Evolutionary conservation across 108 stramenopile genomes (phyloP), one percentile per base, ranked within the genome.

Genomic region (Nitzschia palea): DNA sequence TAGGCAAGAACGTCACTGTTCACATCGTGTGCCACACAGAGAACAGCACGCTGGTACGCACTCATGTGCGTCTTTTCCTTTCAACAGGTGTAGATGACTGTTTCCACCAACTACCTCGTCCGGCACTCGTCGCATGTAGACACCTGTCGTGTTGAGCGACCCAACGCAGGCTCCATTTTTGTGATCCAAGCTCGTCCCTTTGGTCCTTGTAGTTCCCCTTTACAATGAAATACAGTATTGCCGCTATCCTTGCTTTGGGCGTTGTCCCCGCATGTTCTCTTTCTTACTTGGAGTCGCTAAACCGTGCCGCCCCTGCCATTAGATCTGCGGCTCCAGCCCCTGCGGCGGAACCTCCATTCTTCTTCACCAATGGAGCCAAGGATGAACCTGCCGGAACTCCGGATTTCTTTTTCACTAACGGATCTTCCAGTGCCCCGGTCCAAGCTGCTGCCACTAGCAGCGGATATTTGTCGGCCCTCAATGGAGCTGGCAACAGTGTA

Each of bases 151-250:
- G n/a, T n/a, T n/a, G n/a, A n/a, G n/a, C n/a, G n/a, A n/a, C n/a
- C n/a, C n/a, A n/a, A n/a, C n/a, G n/a, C n/a, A n/a, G n/a, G n/a
- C n/a, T n/a, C n/a, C n/a, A n/a, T n/a, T n/a, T n/a, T n/a, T n/a
- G n/a, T n/a, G n/a, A n/a, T n/a, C n/a, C n/a, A n/a, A n/a, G n/a
- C n/a, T n/a, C n/a, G n/a, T n/a, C n/a, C n/a, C n/a, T n/a, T n/a
- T n/a, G n/a, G n/a, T n/a, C n/a, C n/a, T n/a, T n/a, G n/a, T n/a
- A n/a, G n/a, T n/a, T n/a, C n/a, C n/a, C n/a, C 17, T 48, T 25
- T 27, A 55, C 25, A 55, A 73, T 73, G 71, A 73, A 73, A 33
- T 73, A 57, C 61, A 62, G 37, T 44, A 52, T 50, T 26, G 71
- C 63, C 22, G 53, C 71, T 2, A 35, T 73, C 54, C 44, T 73